Percentiles rank a stretch among this genome's conserved stretches.
phyloP scores from a whole-genome alignment of 495 filamentous ascomycete species.

The Lophium mytilinum region DNA sequence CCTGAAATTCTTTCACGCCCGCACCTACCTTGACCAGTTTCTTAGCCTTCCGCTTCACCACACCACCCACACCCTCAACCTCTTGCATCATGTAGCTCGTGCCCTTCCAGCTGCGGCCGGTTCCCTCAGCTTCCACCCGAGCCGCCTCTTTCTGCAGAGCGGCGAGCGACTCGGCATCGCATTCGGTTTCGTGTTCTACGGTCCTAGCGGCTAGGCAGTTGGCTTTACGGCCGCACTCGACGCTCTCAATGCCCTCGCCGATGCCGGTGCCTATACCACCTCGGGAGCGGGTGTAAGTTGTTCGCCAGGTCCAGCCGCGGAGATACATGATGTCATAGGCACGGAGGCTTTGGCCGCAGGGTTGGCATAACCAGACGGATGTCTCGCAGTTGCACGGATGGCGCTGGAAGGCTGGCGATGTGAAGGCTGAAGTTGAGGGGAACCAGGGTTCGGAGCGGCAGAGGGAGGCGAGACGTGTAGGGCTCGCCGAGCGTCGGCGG shows the following conservation, averaged over 20 bases:
- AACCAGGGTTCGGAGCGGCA: slow-evolving; percentile 5
- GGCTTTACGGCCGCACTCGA: slow-evolving; percentile 67
- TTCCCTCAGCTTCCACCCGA: not conserved
- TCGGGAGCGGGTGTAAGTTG: slow-evolving; percentile 69
- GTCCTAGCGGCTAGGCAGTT: slow-evolving; percentile 62
- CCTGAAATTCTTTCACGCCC: slow-evolving; percentile 72
- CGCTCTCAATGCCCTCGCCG: slow-evolving; percentile 78
- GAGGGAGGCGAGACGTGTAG: slow-evolving; percentile 17
- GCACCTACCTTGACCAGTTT: slow-evolving; percentile 68
- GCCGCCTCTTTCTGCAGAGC: slow-evolving; percentile 1
- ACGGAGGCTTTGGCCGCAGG: slow-evolving; percentile 63
- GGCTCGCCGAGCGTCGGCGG: not conserved
- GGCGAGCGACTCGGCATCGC: slow-evolving; percentile 6
- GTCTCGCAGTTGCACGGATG: slow-evolving; percentile 62
- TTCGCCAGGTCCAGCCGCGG: slow-evolving; percentile 82
- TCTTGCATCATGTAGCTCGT: slow-evolving; percentile 74
- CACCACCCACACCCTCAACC: slow-evolving; percentile 78
- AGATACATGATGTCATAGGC: slow-evolving; percentile 65
- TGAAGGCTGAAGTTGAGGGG: slow-evolving; percentile 26
- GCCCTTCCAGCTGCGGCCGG: slow-evolving; percentile 33
- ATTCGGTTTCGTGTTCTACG: slow-evolving; percentile 69
- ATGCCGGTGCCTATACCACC: slow-evolving; percentile 80
- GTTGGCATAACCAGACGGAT: slow-evolving; percentile 69
- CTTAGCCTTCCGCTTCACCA: slow-evolving; percentile 73
- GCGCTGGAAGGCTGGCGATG: slow-evolving; percentile 41